A percentile compares a stretch with the other conserved stretches of the same genome.
Evolutionary conservation across 2,329 filamentous ascomycete genomes (phyloP).

Genomic region (Ophiocordyceps sinensis): DNA sequence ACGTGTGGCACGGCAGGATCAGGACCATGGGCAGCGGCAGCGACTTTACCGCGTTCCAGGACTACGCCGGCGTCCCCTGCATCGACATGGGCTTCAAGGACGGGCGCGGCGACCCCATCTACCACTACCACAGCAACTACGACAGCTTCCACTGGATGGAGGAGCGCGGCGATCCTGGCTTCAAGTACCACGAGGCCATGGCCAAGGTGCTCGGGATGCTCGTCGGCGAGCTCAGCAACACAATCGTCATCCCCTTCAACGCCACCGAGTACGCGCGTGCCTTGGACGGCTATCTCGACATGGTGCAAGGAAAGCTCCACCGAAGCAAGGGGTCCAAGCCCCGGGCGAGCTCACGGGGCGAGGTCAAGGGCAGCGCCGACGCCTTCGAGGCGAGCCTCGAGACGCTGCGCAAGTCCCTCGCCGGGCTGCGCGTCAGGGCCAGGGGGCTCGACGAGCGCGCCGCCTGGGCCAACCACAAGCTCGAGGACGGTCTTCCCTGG

Average conservation of each 20-base stretch:
- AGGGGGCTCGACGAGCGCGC: constrained; percentile 30
- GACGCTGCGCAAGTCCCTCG: constrained; percentile 22
- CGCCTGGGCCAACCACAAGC: constrained; percentile 25
- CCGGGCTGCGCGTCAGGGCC: constrained; percentile 23
- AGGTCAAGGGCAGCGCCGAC: constrained; percentile 19
- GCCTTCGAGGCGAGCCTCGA: constrained; percentile 25
- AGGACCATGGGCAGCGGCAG: constrained; percentile 56
- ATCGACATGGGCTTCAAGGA: constrained; percentile 46
- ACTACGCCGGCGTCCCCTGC: constrained; percentile 52
- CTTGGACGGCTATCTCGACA: constrained; percentile 35
- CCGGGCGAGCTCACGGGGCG: constrained; percentile 8
- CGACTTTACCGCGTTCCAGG: constrained; percentile 63
- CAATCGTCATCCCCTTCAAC: constrained; percentile 46
- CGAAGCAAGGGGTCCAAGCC: constrained; percentile 8
- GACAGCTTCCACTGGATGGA: constrained; percentile 87
- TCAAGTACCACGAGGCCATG: constrained; percentile 51
- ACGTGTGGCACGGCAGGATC: constrained; percentile 50
- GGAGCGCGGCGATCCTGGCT: constrained; percentile 56
- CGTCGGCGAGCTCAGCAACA: constrained; percentile 45
- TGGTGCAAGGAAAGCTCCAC: constrained; percentile 35
- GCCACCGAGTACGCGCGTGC: constrained; percentile 49
- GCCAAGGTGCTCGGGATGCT: constrained; percentile 51
- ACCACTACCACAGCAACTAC: constrained; percentile 86
- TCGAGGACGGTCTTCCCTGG: constrained; percentile 51
- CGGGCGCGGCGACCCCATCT: constrained; percentile 36